Percentiles rank a stretch among this genome's conserved stretches.
These are phyloP conservation scores for Rauvolfia tetraphylla DNA, from an alignment of 257 asterid genomes.

Conservation along the genomic window DNA sequence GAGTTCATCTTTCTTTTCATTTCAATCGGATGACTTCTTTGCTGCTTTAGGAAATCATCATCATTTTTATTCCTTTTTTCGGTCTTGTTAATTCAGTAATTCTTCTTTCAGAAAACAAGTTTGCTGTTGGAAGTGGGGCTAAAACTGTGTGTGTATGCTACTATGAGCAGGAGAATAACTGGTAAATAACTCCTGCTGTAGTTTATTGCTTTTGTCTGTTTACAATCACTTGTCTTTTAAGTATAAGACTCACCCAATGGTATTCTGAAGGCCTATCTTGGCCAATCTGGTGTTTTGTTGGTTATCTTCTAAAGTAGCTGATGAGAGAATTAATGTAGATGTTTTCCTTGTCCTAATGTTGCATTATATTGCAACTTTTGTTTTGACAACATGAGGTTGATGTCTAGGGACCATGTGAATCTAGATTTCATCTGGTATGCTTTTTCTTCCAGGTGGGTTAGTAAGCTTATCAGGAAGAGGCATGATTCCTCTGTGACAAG, in stretches of 20 bases:
- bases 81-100: conserved; percentile 1
- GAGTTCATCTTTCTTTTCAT: background rate
- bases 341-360: background rate
- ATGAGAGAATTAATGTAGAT: background rate
- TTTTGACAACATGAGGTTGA: background rate
- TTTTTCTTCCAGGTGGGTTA: conserved; percentile 85
- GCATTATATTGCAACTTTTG: background rate
- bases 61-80: background rate
- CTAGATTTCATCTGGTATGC: conserved; percentile 13
- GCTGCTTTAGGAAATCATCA: background rate
- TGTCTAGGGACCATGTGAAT: background rate
- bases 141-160: conserved; percentile 98
- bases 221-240: background rate
- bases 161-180: conserved; percentile 98
- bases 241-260: background rate
- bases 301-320: background rate
- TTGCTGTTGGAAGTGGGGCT: conserved; percentile 99
- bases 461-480: conserved; percentile 91
- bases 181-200: conserved; percentile 44
- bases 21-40: background rate
- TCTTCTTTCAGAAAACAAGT: conserved; percentile 75
- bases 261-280: background rate
- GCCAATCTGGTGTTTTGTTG: background rate
- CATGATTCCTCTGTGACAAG: conserved; percentile 97
- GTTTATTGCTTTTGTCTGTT: background rate